Conservation (phyloP, 331 rosid species). For the Prunus yedoensis region DNA sequence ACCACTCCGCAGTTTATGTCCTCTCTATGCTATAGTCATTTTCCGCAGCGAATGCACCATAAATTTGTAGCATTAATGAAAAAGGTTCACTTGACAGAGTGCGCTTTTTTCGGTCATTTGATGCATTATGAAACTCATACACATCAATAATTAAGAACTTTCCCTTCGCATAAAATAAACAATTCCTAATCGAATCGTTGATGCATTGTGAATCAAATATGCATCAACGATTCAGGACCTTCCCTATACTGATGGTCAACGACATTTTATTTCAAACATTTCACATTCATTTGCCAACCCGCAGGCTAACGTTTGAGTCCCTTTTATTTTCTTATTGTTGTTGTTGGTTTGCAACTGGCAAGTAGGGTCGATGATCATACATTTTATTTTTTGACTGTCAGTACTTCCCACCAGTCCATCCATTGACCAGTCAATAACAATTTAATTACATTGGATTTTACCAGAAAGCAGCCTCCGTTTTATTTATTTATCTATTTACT, state of each 20-base stretch:
- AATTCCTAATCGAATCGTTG: too few relatives aligned
- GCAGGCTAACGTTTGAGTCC: not conserved
- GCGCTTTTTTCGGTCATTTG: too few relatives aligned
- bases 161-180: too few relatives aligned
- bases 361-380: not conserved
- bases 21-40: not conserved
- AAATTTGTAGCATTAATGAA: not conserved
- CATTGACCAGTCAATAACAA: not conserved
- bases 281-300: not conserved
- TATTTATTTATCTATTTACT: too few relatives aligned
- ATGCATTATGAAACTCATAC: too few relatives aligned
- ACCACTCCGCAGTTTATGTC: not conserved
- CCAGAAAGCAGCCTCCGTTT: not conserved
- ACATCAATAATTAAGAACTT: too few relatives aligned
- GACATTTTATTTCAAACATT: not conserved
- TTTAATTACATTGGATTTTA: not conserved
- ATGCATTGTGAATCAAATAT: too few relatives aligned
- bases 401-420: too few relatives aligned
- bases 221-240: too few relatives aligned
- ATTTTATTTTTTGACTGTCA: not conserved
- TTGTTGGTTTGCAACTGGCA: not conserved
- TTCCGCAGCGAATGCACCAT: not conserved
- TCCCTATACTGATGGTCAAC: too few relatives aligned
- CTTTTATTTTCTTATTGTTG: too few relatives aligned
- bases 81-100: too few relatives aligned